phyloP scores from a whole-genome alignment of 306 rosid species.

The Bauhinia variegata region DNA sequence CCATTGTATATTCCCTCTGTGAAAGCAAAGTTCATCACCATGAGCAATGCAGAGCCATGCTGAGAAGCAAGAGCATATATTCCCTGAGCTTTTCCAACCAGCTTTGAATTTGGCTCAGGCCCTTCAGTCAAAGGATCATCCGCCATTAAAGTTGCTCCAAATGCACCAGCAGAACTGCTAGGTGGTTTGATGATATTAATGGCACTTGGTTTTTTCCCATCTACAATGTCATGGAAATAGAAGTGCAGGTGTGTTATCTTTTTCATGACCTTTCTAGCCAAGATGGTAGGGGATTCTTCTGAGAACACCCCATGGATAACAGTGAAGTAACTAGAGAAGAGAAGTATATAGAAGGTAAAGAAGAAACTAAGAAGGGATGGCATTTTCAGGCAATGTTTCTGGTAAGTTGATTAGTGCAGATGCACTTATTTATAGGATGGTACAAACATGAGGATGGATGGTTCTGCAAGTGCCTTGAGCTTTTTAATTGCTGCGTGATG shows the following conservation, averaged over 20 bases:
- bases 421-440: not conserved
- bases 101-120: slow-evolving; percentile 35
- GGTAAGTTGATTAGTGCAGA: not conserved
- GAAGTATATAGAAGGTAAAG: not conserved
- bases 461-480: not conserved
- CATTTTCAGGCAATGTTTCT: slow-evolving; percentile 1
- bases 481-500: not conserved
- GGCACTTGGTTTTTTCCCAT: slow-evolving; percentile 41
- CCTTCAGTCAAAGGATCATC: slow-evolving; percentile 42
- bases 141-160: slow-evolving; percentile 33
- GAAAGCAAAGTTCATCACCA: slow-evolving; percentile 45
- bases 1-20: slow-evolving; percentile 38
- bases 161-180: slow-evolving; percentile 4
- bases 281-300: not conserved
- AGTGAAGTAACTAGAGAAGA: slow-evolving; percentile 3
- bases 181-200: slow-evolving; percentile 28
- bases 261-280: slow-evolving; percentile 28
- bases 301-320: slow-evolving; percentile 23
- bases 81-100: slow-evolving; percentile 50
- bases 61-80: slow-evolving; percentile 48
- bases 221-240: slow-evolving; percentile 50
- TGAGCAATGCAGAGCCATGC: slow-evolving; percentile 40
- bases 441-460: not conserved
- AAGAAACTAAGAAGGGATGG: slow-evolving; percentile 4
- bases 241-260: slow-evolving; percentile 51